Evolutionary conservation across 1,139 yeast species (phyloP), one percentile per base, ranked within the genome.

Genomic region (Barnettozyma hawaiiensis): DNA sequence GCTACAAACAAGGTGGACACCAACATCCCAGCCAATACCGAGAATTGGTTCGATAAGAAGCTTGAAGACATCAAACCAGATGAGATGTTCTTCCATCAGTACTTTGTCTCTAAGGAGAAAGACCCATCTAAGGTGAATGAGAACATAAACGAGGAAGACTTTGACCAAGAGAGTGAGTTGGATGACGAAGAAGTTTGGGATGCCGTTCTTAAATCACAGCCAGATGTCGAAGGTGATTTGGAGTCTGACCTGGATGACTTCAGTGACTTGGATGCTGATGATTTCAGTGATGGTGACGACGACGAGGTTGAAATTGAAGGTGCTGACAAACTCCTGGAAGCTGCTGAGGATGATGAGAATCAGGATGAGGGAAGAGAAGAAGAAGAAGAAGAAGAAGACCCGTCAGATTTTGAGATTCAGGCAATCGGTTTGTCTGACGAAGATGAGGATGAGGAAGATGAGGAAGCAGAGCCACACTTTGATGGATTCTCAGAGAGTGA

Each of bases 151-250:
- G 65, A 61, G 21, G 63, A 62, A 33, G 65, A 61, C 28, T 66
- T 55, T 18, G 70, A 62, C 15, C 68, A 66, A 47, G 83, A 70
- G 26, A 75, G 72, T 39, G 85, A 76, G 27, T 60, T 78, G 55
- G 81, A 76, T 49, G 95, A 89, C 57, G 94, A 80, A 37, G 89
- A 82, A 49, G 85, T 87, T 34, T 89, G 96, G 96, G 70, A 79
- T 54, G 97, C 96, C 0, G 71, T 89, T 59, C 95, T 89, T 29
- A 77, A 81, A 57, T 84, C 95, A 34, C 78, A 78, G 53, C 95
- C 96, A 0, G 95, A 84, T 43, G 79, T 85, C 44, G 95, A 84
- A 53, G 81, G 74, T 46, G 79, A 68, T 14, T 73, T 67, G 29
- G 77, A 66, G 26, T 70, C 63, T 7, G 75, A 70, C 42, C 71